phyloP scores from a whole-genome alignment of 345 rosid species.

The Sisymbrium altissimum region DNA sequence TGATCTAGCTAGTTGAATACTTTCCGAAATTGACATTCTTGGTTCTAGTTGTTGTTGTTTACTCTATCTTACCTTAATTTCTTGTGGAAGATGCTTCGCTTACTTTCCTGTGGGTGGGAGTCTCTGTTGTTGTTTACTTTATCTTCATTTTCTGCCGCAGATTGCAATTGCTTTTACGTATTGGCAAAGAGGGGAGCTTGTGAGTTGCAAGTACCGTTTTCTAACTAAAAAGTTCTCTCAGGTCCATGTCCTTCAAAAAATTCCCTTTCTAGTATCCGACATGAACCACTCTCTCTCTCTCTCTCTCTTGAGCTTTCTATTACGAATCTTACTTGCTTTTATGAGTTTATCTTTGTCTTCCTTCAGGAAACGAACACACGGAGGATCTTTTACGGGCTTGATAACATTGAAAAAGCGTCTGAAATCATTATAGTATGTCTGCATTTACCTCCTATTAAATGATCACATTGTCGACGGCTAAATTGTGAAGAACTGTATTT shows the following conservation, averaged over 20 bases:
- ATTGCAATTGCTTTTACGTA: conserved; percentile 86
- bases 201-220: conserved; percentile 85
- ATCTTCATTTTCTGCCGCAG: conserved; percentile 42
- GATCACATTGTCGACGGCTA: not conserved
- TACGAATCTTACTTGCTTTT: conserved; percentile 10
- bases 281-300: not conserved
- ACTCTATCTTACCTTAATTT: not conserved
- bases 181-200: conserved; percentile 60
- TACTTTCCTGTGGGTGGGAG: not conserved
- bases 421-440: conserved; percentile 80
- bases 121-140: conserved; percentile 4
- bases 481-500: not conserved
- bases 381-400: conserved; percentile 78
- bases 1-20: too few species aligned
- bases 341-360: too few species aligned
- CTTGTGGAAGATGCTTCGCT: not conserved
- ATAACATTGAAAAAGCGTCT: conserved; percentile 60
- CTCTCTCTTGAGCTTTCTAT: too few species aligned
- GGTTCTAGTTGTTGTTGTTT: too few species aligned
- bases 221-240: conserved; percentile 70
- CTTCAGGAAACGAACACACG: conserved; percentile 70
- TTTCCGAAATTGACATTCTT: too few species aligned
- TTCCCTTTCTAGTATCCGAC: not conserved
- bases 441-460: not conserved
- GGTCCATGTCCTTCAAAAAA: conserved; percentile 41